Evolutionary conservation across 2,329 filamentous ascomycete species (phyloP).

Genomic region (Endothia cerciana): DNA sequence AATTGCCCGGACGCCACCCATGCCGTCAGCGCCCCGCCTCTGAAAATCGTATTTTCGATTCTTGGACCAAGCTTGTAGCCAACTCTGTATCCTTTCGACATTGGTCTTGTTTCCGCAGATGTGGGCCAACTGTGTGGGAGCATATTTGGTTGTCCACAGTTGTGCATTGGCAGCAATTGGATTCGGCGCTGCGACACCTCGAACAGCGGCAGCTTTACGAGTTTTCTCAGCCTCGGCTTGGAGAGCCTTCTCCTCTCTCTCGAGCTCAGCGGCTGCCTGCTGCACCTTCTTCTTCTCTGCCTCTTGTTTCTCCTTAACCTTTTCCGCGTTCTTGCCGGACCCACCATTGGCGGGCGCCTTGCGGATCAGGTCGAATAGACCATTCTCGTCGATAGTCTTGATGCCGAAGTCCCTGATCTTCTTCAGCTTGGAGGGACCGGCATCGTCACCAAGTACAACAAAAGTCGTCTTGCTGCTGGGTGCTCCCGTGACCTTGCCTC

Average conservation of each 20-base stretch:
- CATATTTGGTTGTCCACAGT: constrained; percentile 95
- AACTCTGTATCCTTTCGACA: constrained; percentile 87
- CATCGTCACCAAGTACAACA: constrained; percentile 88
- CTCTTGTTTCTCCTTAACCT: constrained; percentile 81
- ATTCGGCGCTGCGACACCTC: constrained; percentile 40
- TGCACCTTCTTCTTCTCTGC: constrained; percentile 83
- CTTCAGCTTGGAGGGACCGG: constrained; percentile 87
- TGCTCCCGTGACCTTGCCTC: constrained; percentile 82
- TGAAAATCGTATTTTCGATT: constrained; percentile 81
- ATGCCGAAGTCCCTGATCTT: constrained; percentile 81
- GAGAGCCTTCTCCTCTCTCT: constrained; percentile 72
- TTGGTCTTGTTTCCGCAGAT: constrained; percentile 93
- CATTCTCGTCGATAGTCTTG: constrained; percentile 93
- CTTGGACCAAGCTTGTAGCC: constrained; percentile 83
- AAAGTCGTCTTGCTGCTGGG: constrained; percentile 95
- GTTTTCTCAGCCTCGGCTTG: constrained; percentile 57
- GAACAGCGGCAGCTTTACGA: constrained; percentile 53
- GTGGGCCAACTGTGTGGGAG: constrained; percentile 79
- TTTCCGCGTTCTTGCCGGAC: constrained; percentile 83
- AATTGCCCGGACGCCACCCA: constrained; percentile 82
- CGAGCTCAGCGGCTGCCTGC: constrained; percentile 82
- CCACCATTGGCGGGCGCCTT: constrained; percentile 84
- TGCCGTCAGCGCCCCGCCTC: constrained; percentile 80
- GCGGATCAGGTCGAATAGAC: constrained; percentile 84
- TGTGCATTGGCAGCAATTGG: constrained; percentile 59